phyloP scores from a whole-genome alignment of 208 protist genomes.

The Leishmania major region DNA sequence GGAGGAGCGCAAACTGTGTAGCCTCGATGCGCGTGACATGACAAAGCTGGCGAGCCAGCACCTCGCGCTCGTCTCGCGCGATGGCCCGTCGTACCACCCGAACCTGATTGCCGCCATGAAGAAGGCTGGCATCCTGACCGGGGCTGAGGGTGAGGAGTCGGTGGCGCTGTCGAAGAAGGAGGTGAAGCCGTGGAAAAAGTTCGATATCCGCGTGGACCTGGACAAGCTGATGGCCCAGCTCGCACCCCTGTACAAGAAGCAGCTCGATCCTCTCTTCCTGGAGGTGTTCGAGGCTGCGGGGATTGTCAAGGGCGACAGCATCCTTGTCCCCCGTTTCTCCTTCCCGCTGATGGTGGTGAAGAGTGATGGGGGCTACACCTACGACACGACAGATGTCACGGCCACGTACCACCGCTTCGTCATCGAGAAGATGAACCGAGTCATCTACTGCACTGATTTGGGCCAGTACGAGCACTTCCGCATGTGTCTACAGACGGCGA shows the following conservation, averaged over 20 bases:
- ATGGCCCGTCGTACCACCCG: constrained; percentile 64
- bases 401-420: constrained; percentile 92
- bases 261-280: constrained; percentile 70
- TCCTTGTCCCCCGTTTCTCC: constrained; percentile 88
- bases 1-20: constrained; percentile 59
- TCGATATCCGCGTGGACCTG: constrained; percentile 83
- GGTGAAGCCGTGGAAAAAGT: constrained; percentile 81
- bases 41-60: constrained; percentile 81
- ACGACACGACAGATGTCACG: constrained; percentile 95
- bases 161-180: constrained; percentile 90
- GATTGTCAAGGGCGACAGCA: constrained; percentile 66
- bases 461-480: constrained; percentile 96
- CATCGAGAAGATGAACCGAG: constrained; percentile 84
- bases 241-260: constrained; percentile 74
- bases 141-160: constrained; percentile 73
- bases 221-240: constrained; percentile 85
- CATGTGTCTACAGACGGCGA: constrained; percentile 86
- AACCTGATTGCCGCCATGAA: constrained; percentile 85
- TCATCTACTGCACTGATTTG: constrained; percentile 96
- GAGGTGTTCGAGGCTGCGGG: constrained; percentile 77
- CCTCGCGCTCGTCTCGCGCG: constrained; percentile 56
- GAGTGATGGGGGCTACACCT: constrained; percentile 95
- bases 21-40: constrained; percentile 82
- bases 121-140: constrained; percentile 68
- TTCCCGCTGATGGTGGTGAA: constrained; percentile 96